Conservation (phyloP, 2,329 filamentous ascomycete species). For the Colletotrichum melonis region DNA sequence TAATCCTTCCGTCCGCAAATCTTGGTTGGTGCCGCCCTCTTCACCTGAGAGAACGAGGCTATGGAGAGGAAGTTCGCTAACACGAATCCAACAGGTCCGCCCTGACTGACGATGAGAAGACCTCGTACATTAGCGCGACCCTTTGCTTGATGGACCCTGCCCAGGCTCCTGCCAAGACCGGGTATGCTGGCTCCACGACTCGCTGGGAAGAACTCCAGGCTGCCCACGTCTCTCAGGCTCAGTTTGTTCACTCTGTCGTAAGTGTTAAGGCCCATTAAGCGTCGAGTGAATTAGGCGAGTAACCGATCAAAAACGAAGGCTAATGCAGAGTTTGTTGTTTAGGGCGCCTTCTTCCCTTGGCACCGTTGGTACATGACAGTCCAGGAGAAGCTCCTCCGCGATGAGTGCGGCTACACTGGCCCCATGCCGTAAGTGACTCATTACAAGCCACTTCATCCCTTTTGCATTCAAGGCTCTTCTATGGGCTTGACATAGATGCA, state of each 20-base stretch:
- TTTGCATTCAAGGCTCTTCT: background rate
- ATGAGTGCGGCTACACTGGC: conserved; percentile 46
- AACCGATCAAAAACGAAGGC: background rate
- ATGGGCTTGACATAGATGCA: too few relatives aligned
- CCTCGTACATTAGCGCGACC: conserved; percentile 11
- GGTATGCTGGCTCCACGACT: conserved; percentile 19
- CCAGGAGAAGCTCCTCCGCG: conserved; percentile 45
- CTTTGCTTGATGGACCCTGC: conserved; percentile 30
- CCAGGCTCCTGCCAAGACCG: conserved; percentile 18
- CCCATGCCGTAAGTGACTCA: conserved; percentile 46
- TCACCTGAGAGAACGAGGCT: background rate
- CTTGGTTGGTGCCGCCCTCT: background rate
- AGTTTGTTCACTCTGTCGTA: conserved; percentile 33
- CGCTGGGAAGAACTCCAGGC: conserved; percentile 32
- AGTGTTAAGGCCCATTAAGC: background rate
- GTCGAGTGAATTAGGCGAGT: background rate
- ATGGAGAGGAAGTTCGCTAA: background rate
- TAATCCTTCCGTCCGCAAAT: conserved; percentile 7
- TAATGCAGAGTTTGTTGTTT: too few relatives aligned
- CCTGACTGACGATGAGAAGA: conserved; percentile 17
- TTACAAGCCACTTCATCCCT: conserved; percentile 23
- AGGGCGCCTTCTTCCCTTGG: conserved; percentile 47
- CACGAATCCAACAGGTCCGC: conserved; percentile 5
- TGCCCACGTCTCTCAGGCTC: conserved; percentile 26
- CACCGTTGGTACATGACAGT: conserved; percentile 47